Base-by-base conservation (phyloP, 2,329 filamentous ascomycete species). In the Botrytis fragariae region DNA sequence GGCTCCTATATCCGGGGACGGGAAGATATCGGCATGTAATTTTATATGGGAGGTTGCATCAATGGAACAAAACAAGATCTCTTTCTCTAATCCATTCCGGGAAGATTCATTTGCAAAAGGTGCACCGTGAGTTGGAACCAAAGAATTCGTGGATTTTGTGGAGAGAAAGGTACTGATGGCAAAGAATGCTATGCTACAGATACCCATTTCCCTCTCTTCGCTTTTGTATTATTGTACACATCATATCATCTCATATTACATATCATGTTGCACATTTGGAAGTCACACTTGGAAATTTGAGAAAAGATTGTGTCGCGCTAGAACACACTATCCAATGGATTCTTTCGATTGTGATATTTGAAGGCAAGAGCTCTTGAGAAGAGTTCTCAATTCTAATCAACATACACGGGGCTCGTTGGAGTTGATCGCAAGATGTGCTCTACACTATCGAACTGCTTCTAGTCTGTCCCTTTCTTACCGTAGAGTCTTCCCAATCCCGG, bases 211-310 rank as follows among this genome's bases (percentile, higher is more conserved):
- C 64, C 25, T 4, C 14, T 54, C 51, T 42, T 57, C 35, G 16
- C 35, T 68, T 68, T 57, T 68, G 64, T 57, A 57, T 68, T 57
- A 68, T 54, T 68, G 45, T 57, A 54, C 35, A 68, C 18, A 57
- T 29, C 45, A 54, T 9, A 45, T 9, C 18, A 45, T 8, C 20
- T 45, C 44, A 45, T 45, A 39, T 51, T 10, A 65, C 35, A 48
- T 14, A 67, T 67, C 25, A 67, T 20, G 37, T 20, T 39, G 22
- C 10, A 67, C 35, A 39, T n/a, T n/a, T n/a, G 7, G 22, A 51
- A 51, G 32, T 16, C 29, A 37, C 32, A n/a, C 29, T 42, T 14
- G 14, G 14, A 29, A 29, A 54, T 22, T n/a, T 54, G 25, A 29
- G 22, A 54, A 18, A 4, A 14, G 25, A 18, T 18, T 54, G 5